These are phyloP conservation scores for Rheum nobile DNA, from an alignment of 148 eudicot genomes.

Conservation along the genomic window DNA sequence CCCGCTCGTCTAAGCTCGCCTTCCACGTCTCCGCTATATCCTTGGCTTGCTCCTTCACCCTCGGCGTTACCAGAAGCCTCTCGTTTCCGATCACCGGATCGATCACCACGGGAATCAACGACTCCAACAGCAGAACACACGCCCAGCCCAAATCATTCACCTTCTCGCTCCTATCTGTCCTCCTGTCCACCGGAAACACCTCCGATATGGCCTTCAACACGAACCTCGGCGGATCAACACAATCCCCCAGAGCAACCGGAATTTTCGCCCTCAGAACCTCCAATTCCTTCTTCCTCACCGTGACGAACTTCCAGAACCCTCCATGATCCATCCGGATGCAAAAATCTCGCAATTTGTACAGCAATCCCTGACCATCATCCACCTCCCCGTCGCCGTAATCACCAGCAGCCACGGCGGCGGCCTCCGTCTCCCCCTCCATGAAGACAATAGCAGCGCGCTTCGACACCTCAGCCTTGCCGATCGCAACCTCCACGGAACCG, in stretches of 20 bases:
- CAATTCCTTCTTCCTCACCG: conserved; percentile 61
- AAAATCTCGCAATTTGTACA: conserved; percentile 31
- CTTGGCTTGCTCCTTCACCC: conserved; percentile 46
- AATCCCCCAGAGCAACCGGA: conserved; percentile 41
- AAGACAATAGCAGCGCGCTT: conserved; percentile 23
- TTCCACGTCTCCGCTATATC: conserved; percentile 94
- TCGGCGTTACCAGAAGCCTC: conserved; percentile 76
- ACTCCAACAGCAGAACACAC: conserved; percentile 73
- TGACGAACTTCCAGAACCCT: conserved; percentile 67
- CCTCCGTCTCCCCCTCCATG: background rate
- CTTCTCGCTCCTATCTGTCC: conserved; percentile 36
- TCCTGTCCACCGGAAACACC: conserved; percentile 82
- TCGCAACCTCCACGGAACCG: conserved; percentile 39
- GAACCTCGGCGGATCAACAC: conserved; percentile 78
- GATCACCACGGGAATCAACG: conserved; percentile 62
- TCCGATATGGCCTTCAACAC: conserved; percentile 80
- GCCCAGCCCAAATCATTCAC: conserved; percentile 91
- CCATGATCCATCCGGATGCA: conserved; percentile 55
- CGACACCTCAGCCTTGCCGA: conserved; percentile 37
- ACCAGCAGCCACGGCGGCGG: background rate
- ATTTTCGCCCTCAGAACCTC: conserved; percentile 48
- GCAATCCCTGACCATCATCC: conserved; percentile 49
- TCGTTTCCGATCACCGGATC: conserved; percentile 78
- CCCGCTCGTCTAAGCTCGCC: conserved; percentile 72
- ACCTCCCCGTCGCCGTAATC: conserved; percentile 27